Evolutionary conservation across 2,329 filamentous ascomycete species (phyloP), one percentile per base, ranked within the genome.

Genomic region (Myotisia sp.): DNA sequence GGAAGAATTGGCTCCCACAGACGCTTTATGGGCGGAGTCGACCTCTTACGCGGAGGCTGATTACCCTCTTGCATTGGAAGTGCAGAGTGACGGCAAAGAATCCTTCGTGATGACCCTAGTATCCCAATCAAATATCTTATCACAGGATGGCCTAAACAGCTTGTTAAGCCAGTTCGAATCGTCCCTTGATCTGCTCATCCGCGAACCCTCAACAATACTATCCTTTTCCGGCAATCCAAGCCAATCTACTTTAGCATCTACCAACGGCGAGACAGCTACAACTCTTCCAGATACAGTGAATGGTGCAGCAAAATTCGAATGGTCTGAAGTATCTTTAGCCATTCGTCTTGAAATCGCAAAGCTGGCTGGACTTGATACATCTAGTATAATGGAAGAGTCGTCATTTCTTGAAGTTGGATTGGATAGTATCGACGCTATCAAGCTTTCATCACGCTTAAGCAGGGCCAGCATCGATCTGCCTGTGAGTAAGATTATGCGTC

Each of bases 401-500:
- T 78, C 78, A 0, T 71, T 94, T 7, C 76, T 92, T 24, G 76
- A 87, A 45, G 67, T 94, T 20, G 86, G 86, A 0, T 67, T 94
- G 5, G 87, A 94, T 60, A 93, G 86, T 48, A 92, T 94, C 38
- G 86, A 94, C 54, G 71, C 79, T 2, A 87, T 94, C 53, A 92
- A 84, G 47, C 60, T 94, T 0, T 79, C 81, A 0, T 76, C 83
- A 0, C 69, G 74, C 34, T 63, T 93, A 2, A 79, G 70, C 42
- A 70, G 67, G 28, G 55, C 58, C 3, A 69, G 67, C 0, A 59
- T 90, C 13, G 50, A 59, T 1, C 52, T 92, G 7, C 62, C 76
- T 0, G 74, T 86, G n/a, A 81, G 82, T 44, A 64, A 67, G n/a
- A 76, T 94, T 14, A 79, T 92, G 67, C 76, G 71, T 34, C 66